Evolutionary conservation across 495 filamentous ascomycete genomes (phyloP), one percentile per base, ranked within the genome.

Genomic region (Penicillium cosmopolitanum): DNA sequence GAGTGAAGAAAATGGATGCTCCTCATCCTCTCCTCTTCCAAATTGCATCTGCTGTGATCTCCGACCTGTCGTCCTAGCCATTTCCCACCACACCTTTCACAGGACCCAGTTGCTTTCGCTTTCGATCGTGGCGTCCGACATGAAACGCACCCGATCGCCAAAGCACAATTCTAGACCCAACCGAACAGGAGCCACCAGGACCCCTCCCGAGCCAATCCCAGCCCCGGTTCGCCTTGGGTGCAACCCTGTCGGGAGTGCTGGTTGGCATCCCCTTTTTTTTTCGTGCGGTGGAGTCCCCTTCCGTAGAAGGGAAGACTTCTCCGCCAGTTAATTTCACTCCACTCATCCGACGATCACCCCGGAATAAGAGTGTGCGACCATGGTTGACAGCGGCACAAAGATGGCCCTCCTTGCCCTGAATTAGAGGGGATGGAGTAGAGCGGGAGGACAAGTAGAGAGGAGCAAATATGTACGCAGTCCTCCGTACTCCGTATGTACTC

Each of bases 91-190:
- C 25, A 31, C 8, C 53, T 35, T 11, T 15, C 25, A 51, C 48
- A 51, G 28, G 28, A 8, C 28, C 28, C 28, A 31, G 28, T 31
- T n/a, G 4, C 36, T 38, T 9, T 12, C 36, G 15, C n/a, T 12
- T 50, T 35, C 31, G 60, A 62, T 57, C 60, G 55, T 43, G 40
- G 53, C 34, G 36, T 33, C 16, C 25, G 42, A 58, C 19, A 44
- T 58, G 55, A 58, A 63, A 63, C 60, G 40, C 44, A n/a, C 18
- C 50, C 36, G 46, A 63, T 63, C 60, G 50, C 55, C 51, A 51
- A 11, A 23, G 31, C 15, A 40, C 23, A 19, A 52, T 58, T 63
- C 60, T 63, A 63, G 60, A 63, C 60, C 51, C 25, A 48, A 51
- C 60, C 23, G 21, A 38, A n/a, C n/a, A 28, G 5, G 21, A 28